Conservation (phyloP, 371 early-diverging fungal genomes). For the Syncephalis fuscata region DNA sequence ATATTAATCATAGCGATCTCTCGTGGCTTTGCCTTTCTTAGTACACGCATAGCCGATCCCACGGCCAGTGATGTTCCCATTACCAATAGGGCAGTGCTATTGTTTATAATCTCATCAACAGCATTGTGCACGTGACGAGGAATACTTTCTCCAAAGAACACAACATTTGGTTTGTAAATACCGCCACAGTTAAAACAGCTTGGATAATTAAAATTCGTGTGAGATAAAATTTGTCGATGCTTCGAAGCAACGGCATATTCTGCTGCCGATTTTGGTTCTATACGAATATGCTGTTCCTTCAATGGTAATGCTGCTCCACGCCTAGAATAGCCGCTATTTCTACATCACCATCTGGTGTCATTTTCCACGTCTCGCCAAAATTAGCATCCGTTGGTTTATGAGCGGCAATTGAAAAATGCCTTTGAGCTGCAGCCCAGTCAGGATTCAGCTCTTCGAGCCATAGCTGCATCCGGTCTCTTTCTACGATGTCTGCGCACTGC, state of each 20-base stretch:
- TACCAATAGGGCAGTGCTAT: slow-evolving; percentile 41
- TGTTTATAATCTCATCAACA: slow-evolving; percentile 32
- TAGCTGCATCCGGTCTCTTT: slow-evolving; percentile 45
- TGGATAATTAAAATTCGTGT: slow-evolving; percentile 58
- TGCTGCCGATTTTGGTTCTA: too few species aligned
- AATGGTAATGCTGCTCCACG: too few species aligned
- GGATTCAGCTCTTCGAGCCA: slow-evolving; percentile 53
- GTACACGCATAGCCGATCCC: slow-evolving; percentile 64
- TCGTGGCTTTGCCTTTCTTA: slow-evolving; percentile 33
- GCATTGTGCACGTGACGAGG: slow-evolving; percentile 18
- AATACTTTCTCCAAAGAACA: slow-evolving; percentile 86
- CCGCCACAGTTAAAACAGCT: slow-evolving; percentile 44
- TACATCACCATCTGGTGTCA: slow-evolving; percentile 83
- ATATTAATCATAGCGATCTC: slow-evolving; percentile 49
- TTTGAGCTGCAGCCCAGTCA: slow-evolving; percentile 1
- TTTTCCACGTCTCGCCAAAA: slow-evolving; percentile 18
- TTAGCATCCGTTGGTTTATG: slow-evolving; percentile 11
- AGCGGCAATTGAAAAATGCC: slow-evolving; percentile 19
- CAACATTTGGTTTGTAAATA: slow-evolving; percentile 53
- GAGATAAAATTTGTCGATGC: slow-evolving; percentile 4
- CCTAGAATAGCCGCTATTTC: slow-evolving; percentile 26
- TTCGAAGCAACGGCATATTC: too few species aligned
- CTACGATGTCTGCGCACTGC: slow-evolving; percentile 29
- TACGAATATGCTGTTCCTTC: too few species aligned
- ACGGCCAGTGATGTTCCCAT: slow-evolving; percentile 71